Conservation (phyloP, 1,139 yeast genomes). For the Diutina pseudorugosa region DNA sequence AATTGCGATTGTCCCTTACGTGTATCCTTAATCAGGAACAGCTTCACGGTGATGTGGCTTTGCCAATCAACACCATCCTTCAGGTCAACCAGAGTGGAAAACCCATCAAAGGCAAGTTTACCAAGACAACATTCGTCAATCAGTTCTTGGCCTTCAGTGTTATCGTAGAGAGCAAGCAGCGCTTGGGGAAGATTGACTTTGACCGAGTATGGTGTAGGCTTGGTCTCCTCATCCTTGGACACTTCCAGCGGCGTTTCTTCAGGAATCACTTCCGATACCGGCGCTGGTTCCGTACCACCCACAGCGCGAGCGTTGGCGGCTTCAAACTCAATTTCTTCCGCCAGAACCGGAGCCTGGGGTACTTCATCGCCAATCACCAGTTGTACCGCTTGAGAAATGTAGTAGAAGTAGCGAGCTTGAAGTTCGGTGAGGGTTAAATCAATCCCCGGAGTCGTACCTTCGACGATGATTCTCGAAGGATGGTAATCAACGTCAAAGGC, state of each 20-base stretch:
- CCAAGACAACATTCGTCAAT: slow-evolving; percentile 13
- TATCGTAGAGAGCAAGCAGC: slow-evolving; percentile 51
- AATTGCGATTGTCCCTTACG: slow-evolving; percentile 59
- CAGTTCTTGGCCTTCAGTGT: slow-evolving; percentile 24
- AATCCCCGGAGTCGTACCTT: slow-evolving; percentile 56
- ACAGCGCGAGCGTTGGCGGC: slow-evolving; percentile 1
- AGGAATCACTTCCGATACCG: neutral
- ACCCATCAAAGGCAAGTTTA: slow-evolving; percentile 48
- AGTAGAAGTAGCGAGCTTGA: slow-evolving; percentile 52
- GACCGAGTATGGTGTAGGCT: neutral
- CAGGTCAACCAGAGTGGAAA: slow-evolving; percentile 39
- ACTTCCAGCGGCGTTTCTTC: neutral
- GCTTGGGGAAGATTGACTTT: slow-evolving; percentile 35
- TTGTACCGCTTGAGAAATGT: slow-evolving; percentile 9
- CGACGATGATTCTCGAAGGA: slow-evolving; percentile 41
- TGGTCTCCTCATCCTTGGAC: neutral
- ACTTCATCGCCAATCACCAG: neutral
- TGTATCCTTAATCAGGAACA: slow-evolving; percentile 71
- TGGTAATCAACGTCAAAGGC: slow-evolving; percentile 47
- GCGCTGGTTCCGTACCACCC: neutral
- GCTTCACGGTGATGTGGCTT: slow-evolving; percentile 51
- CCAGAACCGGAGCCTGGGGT: neutral
- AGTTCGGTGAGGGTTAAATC: slow-evolving; percentile 63
- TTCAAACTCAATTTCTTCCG: neutral
- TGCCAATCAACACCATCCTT: slow-evolving; percentile 43